Base-by-base conservation (phyloP, 1,284 basidiomycete species). In the Boletus sp. region DNA sequence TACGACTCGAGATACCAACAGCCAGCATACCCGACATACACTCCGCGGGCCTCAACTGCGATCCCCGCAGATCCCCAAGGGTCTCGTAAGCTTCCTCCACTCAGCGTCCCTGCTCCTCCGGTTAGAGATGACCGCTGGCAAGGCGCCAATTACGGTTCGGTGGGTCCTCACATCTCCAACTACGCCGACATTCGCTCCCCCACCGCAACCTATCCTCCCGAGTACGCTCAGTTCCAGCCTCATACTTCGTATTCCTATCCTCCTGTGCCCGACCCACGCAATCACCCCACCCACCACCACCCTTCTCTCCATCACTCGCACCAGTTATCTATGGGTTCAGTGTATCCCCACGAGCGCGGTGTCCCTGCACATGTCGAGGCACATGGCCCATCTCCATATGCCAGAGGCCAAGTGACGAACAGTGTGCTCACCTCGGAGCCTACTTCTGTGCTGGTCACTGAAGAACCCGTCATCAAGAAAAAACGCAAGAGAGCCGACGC, bases 401-500 rank as follows among this genome's bases (percentile, higher is more conserved):
- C 72, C 38, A 69, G 75, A 48, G 64, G 63, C 22, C 32, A 54
- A 5, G 59, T 69, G 34, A 65, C 67, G 22, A 66, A 67, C 46
- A 51, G 52, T 44, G 60, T 44, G 51, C 68, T 53, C 54, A 73
- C 56, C 37, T 60, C 69, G 41, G 67, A 69, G 12, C 64, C 64
- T 43, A 26, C 62, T 51, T 54, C 50, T 53, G 66, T 57, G 59
- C 69, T 56, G 57, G 62, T 64, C 44, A 41, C 72, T 16, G 74
- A 78, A 38, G 85, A 85, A 59, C 78, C 84, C 16, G 71, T 75
- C 22, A 80, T 88, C 57, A 91, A 91, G 74, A 90, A 89, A 72
- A 91, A 91, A 69, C 79, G 88, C 63, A 88, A 88, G 72, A 80
- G 88, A 46, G 88, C 88, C 4, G 86, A 89, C 58, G 82, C 85